Conservation (phyloP, 108 stramenopile species). For the Fragilariopsis cylindrus region DNA sequence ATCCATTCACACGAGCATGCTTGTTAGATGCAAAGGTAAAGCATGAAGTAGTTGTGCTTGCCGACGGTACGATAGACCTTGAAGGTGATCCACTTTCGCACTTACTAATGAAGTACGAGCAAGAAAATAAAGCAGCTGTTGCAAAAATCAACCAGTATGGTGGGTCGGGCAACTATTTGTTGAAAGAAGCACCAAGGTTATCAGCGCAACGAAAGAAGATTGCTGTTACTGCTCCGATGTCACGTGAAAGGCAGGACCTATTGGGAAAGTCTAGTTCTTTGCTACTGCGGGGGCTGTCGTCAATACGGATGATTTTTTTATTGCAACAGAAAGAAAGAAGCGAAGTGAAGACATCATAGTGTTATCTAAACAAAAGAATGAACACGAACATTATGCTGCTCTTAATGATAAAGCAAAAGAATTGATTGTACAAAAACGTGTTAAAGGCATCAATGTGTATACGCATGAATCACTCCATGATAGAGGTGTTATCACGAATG, state of each 20-base stretch:
- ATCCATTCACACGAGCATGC: not conserved
- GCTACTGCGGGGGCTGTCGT: not conserved
- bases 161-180: not conserved
- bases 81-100: not conserved
- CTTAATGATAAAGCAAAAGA: too few species aligned
- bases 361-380: too few species aligned
- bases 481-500: too few species aligned
- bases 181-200: not conserved
- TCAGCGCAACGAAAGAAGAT: not conserved
- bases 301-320: not conserved
- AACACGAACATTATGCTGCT: too few species aligned
- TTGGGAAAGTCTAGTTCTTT: not conserved
- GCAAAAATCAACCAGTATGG: not conserved
- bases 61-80: not conserved
- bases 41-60: not conserved
- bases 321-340: not conserved
- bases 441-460: too few species aligned
- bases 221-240: not conserved
- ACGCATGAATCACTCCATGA: too few species aligned
- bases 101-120: not conserved
- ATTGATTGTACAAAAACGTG: too few species aligned
- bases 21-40: not conserved
- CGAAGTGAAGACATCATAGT: not conserved
- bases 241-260: not conserved
- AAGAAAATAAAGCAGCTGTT: not conserved